Evolutionary conservation across 129 eudicot genomes (phyloP).

Genomic region (Chrysanthemum makinoi): DNA sequence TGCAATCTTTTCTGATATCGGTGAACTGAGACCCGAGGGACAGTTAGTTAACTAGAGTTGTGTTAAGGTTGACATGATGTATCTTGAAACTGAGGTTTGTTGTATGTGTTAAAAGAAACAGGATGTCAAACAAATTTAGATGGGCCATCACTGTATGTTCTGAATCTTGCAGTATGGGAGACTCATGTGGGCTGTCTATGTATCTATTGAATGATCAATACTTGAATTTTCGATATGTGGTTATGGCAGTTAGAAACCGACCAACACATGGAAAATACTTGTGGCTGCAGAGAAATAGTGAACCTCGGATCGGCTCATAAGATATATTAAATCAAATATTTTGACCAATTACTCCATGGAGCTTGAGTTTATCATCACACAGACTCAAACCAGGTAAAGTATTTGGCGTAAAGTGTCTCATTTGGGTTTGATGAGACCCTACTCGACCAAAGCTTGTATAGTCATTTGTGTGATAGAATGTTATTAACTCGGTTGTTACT

Average conservation of each 20-base stretch:
- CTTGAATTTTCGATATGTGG: constrained; percentile 9
- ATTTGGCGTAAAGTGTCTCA: neutral
- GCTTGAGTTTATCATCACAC: neutral
- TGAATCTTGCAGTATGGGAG: constrained; percentile 54
- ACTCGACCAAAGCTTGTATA: no score
- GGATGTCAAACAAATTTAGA: constrained; percentile 30
- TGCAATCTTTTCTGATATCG: no score
- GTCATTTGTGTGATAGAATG: no score
- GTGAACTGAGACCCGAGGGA: neutral
- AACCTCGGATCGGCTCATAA: no score
- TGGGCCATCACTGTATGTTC: constrained; percentile 45
- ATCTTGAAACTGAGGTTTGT: neutral
- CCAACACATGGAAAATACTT: neutral
- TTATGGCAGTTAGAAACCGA: constrained; percentile 12
- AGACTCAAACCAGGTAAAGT: neutral
- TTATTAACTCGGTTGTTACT: neutral
- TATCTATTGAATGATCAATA: constrained; percentile 14
- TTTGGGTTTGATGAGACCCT: neutral
- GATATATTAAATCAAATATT: no score
- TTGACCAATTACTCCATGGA: no score
- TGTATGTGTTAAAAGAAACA: constrained; percentile 28
- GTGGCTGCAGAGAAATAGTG: no score
- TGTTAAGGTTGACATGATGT: constrained; percentile 10
- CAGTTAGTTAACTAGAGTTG: constrained; percentile 4
- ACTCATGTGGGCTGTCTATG: constrained; percentile 69